Conservation (phyloP, 139 green algal genomes). For the Nannochloris sp. region DNA sequence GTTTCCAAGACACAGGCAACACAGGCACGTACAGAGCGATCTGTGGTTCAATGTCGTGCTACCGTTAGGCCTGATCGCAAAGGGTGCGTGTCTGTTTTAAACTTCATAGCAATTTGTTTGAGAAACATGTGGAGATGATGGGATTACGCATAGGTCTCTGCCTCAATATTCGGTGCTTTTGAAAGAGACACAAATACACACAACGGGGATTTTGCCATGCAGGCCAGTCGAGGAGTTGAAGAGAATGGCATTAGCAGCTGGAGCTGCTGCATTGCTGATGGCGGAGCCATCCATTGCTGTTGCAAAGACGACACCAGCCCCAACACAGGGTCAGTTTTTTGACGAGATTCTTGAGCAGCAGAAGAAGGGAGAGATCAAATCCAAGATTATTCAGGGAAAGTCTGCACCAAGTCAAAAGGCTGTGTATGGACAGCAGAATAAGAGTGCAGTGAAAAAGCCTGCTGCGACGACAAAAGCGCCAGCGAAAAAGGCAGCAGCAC, state of each 20-base stretch:
- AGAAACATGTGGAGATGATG: too few species aligned
- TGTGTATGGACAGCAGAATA: conserved; percentile 8
- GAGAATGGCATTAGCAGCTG: neutral
- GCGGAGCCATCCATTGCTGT: conserved; percentile 1
- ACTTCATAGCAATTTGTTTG: too few species aligned
- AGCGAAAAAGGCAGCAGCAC: conserved; percentile 7
- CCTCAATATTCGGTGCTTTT: too few species aligned
- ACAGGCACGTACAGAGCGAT: too few species aligned
- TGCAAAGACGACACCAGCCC: neutral
- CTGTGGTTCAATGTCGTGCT: too few species aligned
- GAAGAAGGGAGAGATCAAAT: conserved; percentile 3
- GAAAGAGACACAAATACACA: too few species aligned
- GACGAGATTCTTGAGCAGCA: conserved; percentile 6
- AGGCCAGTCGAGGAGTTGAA: too few species aligned
- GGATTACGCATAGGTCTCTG: too few species aligned
- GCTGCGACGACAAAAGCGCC: neutral
- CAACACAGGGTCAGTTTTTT: conserved; percentile 17
- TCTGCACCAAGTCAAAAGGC: conserved; percentile 6
- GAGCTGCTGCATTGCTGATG: conserved; percentile 5
- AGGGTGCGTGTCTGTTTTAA: too few species aligned
- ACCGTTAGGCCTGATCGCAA: too few species aligned
- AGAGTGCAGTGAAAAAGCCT: neutral
- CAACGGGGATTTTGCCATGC: too few species aligned
- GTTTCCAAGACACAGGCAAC: too few species aligned
- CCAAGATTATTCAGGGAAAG: conserved; percentile 6